These are phyloP conservation scores for Flaveria sonorensis DNA, from an alignment of 129 eudicot species.

Conservation along the genomic window DNA sequence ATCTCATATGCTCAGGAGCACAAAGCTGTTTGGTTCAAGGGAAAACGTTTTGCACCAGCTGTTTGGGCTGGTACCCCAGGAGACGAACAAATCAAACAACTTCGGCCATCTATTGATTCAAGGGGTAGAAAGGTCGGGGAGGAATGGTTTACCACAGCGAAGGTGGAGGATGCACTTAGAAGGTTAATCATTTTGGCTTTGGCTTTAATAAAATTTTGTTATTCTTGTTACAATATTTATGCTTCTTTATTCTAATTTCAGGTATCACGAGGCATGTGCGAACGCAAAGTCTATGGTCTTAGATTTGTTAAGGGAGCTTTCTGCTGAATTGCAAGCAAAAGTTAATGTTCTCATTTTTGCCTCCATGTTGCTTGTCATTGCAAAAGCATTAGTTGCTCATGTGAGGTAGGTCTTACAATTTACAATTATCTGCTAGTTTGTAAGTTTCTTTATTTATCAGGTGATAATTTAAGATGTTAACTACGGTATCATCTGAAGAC, in stretches of 20 bases:
- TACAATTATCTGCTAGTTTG: neutral
- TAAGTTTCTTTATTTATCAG: neutral
- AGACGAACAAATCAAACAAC: constrained; percentile 89
- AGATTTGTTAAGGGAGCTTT: constrained; percentile 69
- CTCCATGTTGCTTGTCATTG: constrained; percentile 83
- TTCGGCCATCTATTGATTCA: constrained; percentile 73
- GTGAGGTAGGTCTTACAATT: constrained; percentile 54
- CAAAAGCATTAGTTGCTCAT: constrained; percentile 89
- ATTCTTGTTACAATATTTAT: neutral
- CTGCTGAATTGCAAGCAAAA: constrained; percentile 73
- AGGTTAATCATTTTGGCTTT: constrained; percentile 45
- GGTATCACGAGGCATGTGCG: constrained; percentile 86
- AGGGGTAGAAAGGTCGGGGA: constrained; percentile 95
- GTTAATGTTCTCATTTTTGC: constrained; percentile 79
- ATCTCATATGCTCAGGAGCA: constrained; percentile 87
- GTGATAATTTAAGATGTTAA: neutral
- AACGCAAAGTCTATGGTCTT: constrained; percentile 74
- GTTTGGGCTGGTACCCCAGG: constrained; percentile 89
- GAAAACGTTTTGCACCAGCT: constrained; percentile 76
- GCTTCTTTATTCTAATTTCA: constrained; percentile 29
- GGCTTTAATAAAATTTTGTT: neutral
- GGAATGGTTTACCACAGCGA: constrained; percentile 89
- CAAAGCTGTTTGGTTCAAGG: constrained; percentile 91
- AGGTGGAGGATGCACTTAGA: constrained; percentile 84
- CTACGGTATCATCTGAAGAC: neutral